These are phyloP conservation scores for Cudoniella acicularis DNA, from an alignment of 495 filamentous ascomycete genomes.

Conservation along the genomic window DNA sequence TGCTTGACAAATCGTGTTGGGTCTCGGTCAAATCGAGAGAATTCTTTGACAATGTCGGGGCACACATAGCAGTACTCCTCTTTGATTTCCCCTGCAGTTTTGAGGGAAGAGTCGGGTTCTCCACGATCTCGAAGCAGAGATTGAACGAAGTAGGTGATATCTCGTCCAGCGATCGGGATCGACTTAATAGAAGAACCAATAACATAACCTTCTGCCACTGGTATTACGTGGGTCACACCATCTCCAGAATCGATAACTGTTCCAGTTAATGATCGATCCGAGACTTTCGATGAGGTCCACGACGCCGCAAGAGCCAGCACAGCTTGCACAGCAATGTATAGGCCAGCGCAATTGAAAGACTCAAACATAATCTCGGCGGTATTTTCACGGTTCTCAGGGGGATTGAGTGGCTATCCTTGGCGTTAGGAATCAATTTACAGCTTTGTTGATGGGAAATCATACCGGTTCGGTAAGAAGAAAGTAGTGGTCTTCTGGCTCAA, in stretches of 20 bases:
- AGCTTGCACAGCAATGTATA: constrained; percentile 98
- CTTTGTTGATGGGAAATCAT: constrained; percentile 30
- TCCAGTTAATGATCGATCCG: constrained; percentile 93
- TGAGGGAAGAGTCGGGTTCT: constrained; percentile 92
- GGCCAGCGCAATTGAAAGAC: constrained; percentile 97
- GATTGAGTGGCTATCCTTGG: constrained; percentile 75
- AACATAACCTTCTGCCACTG: constrained; percentile 97
- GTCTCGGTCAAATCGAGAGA: constrained; percentile 86
- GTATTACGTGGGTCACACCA: constrained; percentile 98
- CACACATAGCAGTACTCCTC: constrained; percentile 98
- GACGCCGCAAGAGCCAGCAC: constrained; percentile 94
- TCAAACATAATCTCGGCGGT: constrained; percentile 99
- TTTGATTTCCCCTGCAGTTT: constrained; percentile 96
- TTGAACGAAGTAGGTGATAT: constrained; percentile 98
- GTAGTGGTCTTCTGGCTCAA: constrained; percentile 97
- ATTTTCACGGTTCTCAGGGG: constrained; percentile 97
- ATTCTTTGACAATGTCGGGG: constrained; percentile 98
- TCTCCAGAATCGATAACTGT: constrained; percentile 98
- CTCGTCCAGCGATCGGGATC: constrained; percentile 93
- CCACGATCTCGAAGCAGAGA: constrained; percentile 92
- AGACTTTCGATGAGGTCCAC: constrained; percentile 97
- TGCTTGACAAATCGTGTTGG: constrained; percentile 88
- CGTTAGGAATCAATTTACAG: not conserved
- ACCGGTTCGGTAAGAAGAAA: constrained; percentile 97
- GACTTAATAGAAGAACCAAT: constrained; percentile 99